A percentile compares a stretch with the other conserved stretches of the same genome.
Conservation (phyloP, 2,329 filamentous ascomycete genomes). For the Penicillium aurantiogriseum region DNA sequence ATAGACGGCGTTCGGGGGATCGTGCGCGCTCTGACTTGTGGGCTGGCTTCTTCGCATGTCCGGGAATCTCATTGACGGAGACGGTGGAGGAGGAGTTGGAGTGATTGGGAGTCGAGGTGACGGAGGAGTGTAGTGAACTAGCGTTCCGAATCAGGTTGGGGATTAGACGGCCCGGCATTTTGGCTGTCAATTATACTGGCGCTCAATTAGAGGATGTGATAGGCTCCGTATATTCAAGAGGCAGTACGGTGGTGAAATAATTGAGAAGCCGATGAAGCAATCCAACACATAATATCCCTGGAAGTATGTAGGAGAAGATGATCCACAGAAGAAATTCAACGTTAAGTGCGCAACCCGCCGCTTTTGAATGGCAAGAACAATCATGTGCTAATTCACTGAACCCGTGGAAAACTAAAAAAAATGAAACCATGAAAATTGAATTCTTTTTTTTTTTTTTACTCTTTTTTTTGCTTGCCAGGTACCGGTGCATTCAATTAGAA, state of each 20-base stretch:
- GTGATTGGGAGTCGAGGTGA: conserved; percentile 28
- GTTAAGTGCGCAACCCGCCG: conserved; percentile 14
- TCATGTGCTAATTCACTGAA: conserved; percentile 25
- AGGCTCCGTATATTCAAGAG: conserved; percentile 16
- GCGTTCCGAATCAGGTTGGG: conserved; percentile 41
- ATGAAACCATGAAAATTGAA: conserved; percentile 6
- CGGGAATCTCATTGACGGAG: conserved; percentile 38
- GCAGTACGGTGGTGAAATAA: conserved; percentile 27
- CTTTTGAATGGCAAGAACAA: conserved; percentile 24
- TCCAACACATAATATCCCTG: conserved; percentile 18
- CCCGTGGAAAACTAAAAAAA: conserved; percentile 22
- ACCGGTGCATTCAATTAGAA: conserved; percentile 7
- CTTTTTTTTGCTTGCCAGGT: conserved; percentile 3
- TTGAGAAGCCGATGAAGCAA: conserved; percentile 15
- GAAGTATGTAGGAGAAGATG: conserved; percentile 5
- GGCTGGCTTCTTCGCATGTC: conserved; percentile 29
- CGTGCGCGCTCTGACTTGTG: conserved; percentile 31
- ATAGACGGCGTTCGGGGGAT: conserved; percentile 42
- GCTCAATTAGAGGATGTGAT: not conserved
- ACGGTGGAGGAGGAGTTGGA: conserved; percentile 39
- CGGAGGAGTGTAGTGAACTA: conserved; percentile 30
- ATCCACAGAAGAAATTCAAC: conserved; percentile 12
- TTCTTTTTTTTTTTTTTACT: not conserved
- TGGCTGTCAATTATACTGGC: conserved; percentile 12
- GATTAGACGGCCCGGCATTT: conserved; percentile 43